Evolutionary conservation across 306 rosid species (phyloP).

Genomic region (Cicer judaicum): DNA sequence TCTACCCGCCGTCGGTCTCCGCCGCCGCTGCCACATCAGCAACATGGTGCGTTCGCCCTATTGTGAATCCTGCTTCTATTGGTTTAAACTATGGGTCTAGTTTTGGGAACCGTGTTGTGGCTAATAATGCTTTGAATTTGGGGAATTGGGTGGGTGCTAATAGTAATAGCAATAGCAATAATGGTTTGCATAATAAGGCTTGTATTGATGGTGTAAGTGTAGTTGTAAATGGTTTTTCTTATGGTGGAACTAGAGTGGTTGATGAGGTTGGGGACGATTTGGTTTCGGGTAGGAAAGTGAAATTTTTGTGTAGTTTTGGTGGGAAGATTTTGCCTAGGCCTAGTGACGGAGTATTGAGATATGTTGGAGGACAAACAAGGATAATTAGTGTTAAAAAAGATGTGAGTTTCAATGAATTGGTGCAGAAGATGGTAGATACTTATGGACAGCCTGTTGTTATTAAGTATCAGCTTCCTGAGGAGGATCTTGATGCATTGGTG

Average conservation of each 20-base stretch:
- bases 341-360: conserved; percentile 86
- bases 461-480: conserved; percentile 88
- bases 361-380: conserved; percentile 93
- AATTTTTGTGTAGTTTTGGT: conserved; percentile 85
- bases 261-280: conserved; percentile 70
- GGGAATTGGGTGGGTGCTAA: conserved; percentile 49
- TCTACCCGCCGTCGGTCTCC: conserved; percentile 47
- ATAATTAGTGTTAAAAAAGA: conserved; percentile 78
- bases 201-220: conserved; percentile 51
- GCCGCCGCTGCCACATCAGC: conserved; percentile 55
- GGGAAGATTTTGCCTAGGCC: conserved; percentile 91
- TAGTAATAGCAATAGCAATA: not conserved
- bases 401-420: conserved; percentile 64
- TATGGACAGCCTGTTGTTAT: conserved; percentile 79
- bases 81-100: conserved; percentile 55
- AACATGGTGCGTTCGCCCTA: conserved; percentile 63
- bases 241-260: conserved; percentile 43
- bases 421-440: conserved; percentile 71
- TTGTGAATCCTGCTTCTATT: conserved; percentile 49
- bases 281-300: conserved; percentile 62
- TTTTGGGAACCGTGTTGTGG: conserved; percentile 46
- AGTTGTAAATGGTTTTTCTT: conserved; percentile 43
- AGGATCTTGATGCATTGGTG: conserved; percentile 93
- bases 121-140: conserved; percentile 52
- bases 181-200: conserved; percentile 48